Evolutionary conservation across 257 asterid species (phyloP).

Genomic region (Phtheirospermum japonicum): DNA sequence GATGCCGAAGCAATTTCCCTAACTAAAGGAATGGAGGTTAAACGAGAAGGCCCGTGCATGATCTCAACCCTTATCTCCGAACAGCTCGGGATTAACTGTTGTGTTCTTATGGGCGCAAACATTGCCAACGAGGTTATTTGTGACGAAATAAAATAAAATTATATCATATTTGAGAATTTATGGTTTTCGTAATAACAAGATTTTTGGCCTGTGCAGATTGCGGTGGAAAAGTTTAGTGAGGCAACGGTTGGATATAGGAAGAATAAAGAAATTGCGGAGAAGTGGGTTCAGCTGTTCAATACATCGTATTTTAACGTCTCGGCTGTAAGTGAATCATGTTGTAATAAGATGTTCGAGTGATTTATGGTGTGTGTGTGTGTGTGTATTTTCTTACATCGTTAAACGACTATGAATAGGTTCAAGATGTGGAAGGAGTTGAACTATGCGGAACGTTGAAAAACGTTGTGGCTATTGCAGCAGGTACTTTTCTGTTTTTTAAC

Average conservation of each 20-base stretch:
- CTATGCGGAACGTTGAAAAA: slow-evolving; percentile 83
- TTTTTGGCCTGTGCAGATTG: slow-evolving; percentile 50
- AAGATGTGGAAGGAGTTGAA: slow-evolving; percentile 90
- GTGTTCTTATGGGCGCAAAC: slow-evolving; percentile 92
- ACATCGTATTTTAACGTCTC: slow-evolving; percentile 73
- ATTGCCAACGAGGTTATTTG: slow-evolving; percentile 79
- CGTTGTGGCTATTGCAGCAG: slow-evolving; percentile 79
- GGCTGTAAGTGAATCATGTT: slow-evolving; percentile 46
- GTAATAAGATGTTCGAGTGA: no score
- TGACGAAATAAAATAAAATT: not conserved
- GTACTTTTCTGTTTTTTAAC: no score
- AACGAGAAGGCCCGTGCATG: slow-evolving; percentile 61
- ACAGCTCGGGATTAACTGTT: slow-evolving; percentile 57
- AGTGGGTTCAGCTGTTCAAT: slow-evolving; percentile 19
- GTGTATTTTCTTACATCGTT: not conserved
- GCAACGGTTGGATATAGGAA: slow-evolving; percentile 79
- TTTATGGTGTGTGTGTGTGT: no score
- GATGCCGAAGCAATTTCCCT: slow-evolving; percentile 76
- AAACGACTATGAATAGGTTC: slow-evolving; percentile 40
- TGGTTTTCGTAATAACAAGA: not conserved
- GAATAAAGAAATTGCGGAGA: slow-evolving; percentile 29
- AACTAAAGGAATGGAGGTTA: slow-evolving; percentile 84
- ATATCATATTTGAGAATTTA: not conserved
- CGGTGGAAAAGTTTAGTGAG: slow-evolving; percentile 77
- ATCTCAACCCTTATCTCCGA: slow-evolving; percentile 47